These are phyloP conservation scores for Daldinia decipiens DNA, from an alignment of 495 filamentous ascomycete species.

Conservation along the genomic window DNA sequence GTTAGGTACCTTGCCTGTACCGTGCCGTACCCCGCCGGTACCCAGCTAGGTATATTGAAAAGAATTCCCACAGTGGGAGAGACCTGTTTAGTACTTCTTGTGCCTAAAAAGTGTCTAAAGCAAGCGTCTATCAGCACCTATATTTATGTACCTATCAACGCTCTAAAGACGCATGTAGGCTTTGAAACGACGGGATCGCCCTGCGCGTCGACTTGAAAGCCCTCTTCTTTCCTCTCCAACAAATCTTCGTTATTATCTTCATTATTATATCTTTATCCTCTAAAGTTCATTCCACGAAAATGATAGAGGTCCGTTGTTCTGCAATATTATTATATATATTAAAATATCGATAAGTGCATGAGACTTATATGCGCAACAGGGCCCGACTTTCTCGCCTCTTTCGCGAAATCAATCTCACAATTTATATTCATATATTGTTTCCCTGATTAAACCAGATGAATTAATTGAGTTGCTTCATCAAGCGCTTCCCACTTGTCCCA, in stretches of 20 bases:
- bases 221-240: constrained; percentile 19
- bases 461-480: constrained; percentile 40
- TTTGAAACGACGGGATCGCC: constrained; percentile 41
- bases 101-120: not conserved
- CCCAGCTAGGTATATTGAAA: constrained; percentile 1
- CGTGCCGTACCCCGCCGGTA: constrained; percentile 23
- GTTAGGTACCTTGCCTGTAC: not conserved
- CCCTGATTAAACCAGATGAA: constrained; percentile 29
- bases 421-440: constrained; percentile 37
- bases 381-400: not conserved
- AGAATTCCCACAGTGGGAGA: not conserved
- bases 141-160: not conserved
- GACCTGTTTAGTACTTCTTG: not conserved
- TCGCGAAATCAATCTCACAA: constrained; percentile 21
- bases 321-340: not conserved
- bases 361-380: not conserved
- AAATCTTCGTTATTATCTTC: constrained; percentile 1
- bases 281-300: too few relatives aligned
- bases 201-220: constrained; percentile 32
- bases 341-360: constrained; percentile 5
- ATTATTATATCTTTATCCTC: constrained; percentile 2
- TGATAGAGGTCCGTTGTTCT: too few relatives aligned
- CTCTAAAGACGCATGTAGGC: constrained; percentile 21
- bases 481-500: constrained; percentile 40
- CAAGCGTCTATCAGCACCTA: not conserved